phyloP scores from a whole-genome alignment of 768 basidiomycete genomes.

The Podaxis pistillaris region DNA sequence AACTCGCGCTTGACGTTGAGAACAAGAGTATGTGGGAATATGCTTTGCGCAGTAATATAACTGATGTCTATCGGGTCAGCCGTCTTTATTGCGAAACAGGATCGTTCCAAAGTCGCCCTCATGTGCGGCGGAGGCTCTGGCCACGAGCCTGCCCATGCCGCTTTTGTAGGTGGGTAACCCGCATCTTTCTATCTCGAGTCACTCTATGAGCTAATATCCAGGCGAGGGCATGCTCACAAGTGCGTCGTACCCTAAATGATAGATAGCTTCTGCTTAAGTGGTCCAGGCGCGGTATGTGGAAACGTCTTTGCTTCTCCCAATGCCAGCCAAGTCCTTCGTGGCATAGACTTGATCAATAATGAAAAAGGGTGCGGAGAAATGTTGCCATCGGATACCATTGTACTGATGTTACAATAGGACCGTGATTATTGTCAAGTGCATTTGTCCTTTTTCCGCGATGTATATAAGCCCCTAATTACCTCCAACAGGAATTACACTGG shows the following conservation, averaged over 20 bases:
- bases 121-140: slow-evolving; percentile 86
- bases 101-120: slow-evolving; percentile 68
- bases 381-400: neutral
- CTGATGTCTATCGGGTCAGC: slow-evolving; percentile 38
- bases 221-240: slow-evolving; percentile 80
- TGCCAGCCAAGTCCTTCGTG: slow-evolving; percentile 78
- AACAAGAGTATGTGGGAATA: slow-evolving; percentile 57
- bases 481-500: slow-evolving; percentile 78
- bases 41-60: slow-evolving; percentile 7
- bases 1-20: slow-evolving; percentile 63
- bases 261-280: neutral
- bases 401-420: slow-evolving; percentile 43
- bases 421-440: slow-evolving; percentile 80
- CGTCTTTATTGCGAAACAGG: slow-evolving; percentile 54
- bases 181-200: neutral
- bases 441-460: slow-evolving; percentile 2
- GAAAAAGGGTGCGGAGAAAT: slow-evolving; percentile 57
- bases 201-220: slow-evolving; percentile 23
- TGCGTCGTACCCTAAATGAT: slow-evolving; percentile 22
- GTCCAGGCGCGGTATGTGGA: slow-evolving; percentile 74
- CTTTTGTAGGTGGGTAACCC: slow-evolving; percentile 72
- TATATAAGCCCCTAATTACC: neutral
- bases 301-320: slow-evolving; percentile 91
- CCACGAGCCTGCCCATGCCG: slow-evolving; percentile 90
- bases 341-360: slow-evolving; percentile 73